Evolutionary conservation across 2,329 filamentous ascomycete species (phyloP).

Genomic region (Penicillium palitans): DNA sequence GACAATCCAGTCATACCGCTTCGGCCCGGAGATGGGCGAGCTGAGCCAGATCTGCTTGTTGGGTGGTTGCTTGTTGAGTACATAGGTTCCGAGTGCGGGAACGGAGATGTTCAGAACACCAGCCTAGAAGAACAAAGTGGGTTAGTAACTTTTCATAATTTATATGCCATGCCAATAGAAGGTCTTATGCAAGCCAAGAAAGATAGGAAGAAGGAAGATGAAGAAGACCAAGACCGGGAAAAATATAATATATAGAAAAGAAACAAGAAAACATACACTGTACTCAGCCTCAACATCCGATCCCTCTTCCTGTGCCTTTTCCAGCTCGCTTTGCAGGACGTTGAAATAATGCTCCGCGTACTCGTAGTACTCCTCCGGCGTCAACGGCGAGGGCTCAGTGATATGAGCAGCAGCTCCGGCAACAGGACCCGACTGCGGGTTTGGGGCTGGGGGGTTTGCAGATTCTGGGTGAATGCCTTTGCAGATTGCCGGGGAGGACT

Average conservation of each 20-base stretch:
- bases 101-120: slow-evolving; percentile 80
- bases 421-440: slow-evolving; percentile 42
- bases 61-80: slow-evolving; percentile 97
- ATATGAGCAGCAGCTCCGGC: slow-evolving; percentile 44
- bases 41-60: slow-evolving; percentile 98
- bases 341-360: slow-evolving; percentile 75
- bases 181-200: background rate
- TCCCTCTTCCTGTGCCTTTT: slow-evolving; percentile 72
- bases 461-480: slow-evolving; percentile 63
- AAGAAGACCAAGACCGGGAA: background rate
- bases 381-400: slow-evolving; percentile 63
- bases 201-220: background rate
- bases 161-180: background rate
- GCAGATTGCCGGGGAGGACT: slow-evolving; percentile 34
- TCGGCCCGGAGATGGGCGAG: slow-evolving; percentile 85
- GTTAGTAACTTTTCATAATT: background rate
- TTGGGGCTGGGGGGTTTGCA: slow-evolving; percentile 52
- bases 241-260: background rate
- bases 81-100: slow-evolving; percentile 73
- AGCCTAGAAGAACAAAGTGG: slow-evolving; percentile 54
- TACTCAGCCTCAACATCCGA: slow-evolving; percentile 83
- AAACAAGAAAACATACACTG: slow-evolving; percentile 59
- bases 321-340: slow-evolving; percentile 59
- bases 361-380: slow-evolving; percentile 71
- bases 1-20: slow-evolving; percentile 89